phyloP scores from a whole-genome alignment of 2,329 filamentous ascomycete species.

The Hypoxylon sp. region DNA sequence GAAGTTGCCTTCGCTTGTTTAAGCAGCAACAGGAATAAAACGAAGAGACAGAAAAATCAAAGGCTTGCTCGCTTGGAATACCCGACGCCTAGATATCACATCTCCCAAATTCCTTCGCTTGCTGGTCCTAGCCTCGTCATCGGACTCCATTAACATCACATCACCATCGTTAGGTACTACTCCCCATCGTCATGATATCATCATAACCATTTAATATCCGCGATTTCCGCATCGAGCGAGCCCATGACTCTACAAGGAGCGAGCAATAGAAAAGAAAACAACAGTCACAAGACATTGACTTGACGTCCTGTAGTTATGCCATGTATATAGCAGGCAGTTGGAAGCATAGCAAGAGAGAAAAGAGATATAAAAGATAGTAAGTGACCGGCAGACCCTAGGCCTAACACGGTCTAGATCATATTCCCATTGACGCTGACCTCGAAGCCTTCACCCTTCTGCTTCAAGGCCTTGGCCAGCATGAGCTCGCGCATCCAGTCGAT shows the following conservation, averaged over 20 bases:
- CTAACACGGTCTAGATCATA: slow-evolving; percentile 68
- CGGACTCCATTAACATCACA: slow-evolving; percentile 10
- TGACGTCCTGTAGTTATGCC: slow-evolving; percentile 9
- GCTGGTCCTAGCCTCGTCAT: background rate
- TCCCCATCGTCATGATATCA: slow-evolving; percentile 7
- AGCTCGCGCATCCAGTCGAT: slow-evolving; percentile 98
- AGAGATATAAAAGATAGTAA: slow-evolving; percentile 42
- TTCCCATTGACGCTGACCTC: slow-evolving; percentile 86
- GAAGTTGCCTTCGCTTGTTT: slow-evolving; percentile 28
- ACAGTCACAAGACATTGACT: slow-evolving; percentile 19
- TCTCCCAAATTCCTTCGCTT: slow-evolving; percentile 9
- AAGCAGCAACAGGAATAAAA: slow-evolving; percentile 13
- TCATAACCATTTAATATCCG: slow-evolving; percentile 1
- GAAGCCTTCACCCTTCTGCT: slow-evolving; percentile 86
- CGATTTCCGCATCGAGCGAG: background rate
- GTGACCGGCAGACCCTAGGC: slow-evolving; percentile 9
- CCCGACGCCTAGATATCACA: slow-evolving; percentile 35
- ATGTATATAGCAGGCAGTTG: slow-evolving; percentile 15
- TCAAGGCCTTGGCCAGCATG: slow-evolving; percentile 90
- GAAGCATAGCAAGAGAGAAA: slow-evolving; percentile 37
- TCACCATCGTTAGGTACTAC: slow-evolving; percentile 3
- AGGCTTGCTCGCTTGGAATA: slow-evolving; percentile 33
- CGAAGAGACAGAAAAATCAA: slow-evolving; percentile 11
- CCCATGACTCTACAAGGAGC: background rate
- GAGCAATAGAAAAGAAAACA: slow-evolving; percentile 3